Base-by-base conservation (phyloP, 192 early-diverging fungal species). In the Coemansia sp. region DNA sequence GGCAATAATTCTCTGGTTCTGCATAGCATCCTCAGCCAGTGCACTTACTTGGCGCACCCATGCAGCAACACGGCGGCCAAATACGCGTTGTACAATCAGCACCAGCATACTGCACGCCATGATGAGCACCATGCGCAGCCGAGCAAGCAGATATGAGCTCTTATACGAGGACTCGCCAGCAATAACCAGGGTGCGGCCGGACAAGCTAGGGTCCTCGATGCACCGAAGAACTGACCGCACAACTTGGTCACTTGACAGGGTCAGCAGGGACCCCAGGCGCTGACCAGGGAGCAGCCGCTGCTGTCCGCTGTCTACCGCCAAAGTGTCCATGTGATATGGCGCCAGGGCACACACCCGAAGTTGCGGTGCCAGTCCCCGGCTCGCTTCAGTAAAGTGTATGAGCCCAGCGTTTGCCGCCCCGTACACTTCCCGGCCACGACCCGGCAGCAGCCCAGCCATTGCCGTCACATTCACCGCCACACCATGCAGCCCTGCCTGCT, bases 381-480 rank as follows among this genome's bases (percentile, higher is more conserved):
- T 74, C 0, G 77, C 71, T 4, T 68, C 56, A 12, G 77, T 80
- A 49, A 80, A 48, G 41, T 80, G 77, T 9, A 80, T 59, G 4
- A 80, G 47, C 8, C 53, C 77, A 0, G 77, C 77, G 35, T 80
- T 80, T 17, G 71, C 71, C 7, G 77, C 77, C 1, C 77, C 77
- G 39, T 80, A 80, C 1, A 74, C 68, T 17, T 80, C 77, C 41
- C 71, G 71, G 0, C 72, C 77, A n/a, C 39, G 57, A 1, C 68
- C 67, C 4, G 77, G 77, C 61, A 64, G 23, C 49, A 80, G 57
- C 22, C 71, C 77, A 6, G 67, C 77, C 67, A 80, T 61, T 7
- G 77, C 73, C 21, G 77, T 64, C 57, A 80, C 65, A 23, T 80
- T 69, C 7, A 80, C 49, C 0, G 70, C 65, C 1, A 81, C 78